Percentiles rank a stretch among this genome's conserved stretches.
Evolutionary conservation across 768 basidiomycete genomes (phyloP).

Genomic region (Leccinellum luteum): DNA sequence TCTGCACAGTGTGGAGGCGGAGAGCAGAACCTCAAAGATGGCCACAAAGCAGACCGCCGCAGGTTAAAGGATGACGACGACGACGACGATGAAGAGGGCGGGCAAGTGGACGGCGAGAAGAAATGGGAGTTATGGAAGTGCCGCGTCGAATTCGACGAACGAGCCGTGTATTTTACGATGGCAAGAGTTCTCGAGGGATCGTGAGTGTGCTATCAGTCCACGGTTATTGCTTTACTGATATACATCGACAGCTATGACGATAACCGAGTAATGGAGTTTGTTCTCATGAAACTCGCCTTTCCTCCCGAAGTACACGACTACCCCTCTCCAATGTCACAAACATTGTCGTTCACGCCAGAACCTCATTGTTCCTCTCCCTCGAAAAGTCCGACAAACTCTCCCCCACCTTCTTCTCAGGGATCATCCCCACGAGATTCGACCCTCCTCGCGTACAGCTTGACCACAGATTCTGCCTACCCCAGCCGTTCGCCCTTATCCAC

Average conservation of each 20-base stretch:
- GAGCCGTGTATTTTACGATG: slow-evolving; percentile 74
- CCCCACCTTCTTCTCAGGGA: slow-evolving; percentile 25
- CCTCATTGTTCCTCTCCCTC: slow-evolving; percentile 14
- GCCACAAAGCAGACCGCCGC: slow-evolving; percentile 2
- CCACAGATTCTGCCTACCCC: slow-evolving; percentile 7
- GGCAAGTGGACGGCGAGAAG: slow-evolving; percentile 24
- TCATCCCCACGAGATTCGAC: slow-evolving; percentile 29
- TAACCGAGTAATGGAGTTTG: slow-evolving; percentile 65
- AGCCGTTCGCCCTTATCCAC: slow-evolving; percentile 24
- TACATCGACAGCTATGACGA: slow-evolving; percentile 48
- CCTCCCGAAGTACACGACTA: slow-evolving; percentile 44
- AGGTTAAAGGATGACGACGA: slow-evolving; percentile 10
- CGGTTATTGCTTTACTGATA: slow-evolving; percentile 1
- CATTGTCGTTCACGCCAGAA: slow-evolving; percentile 13
- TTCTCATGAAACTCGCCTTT: slow-evolving; percentile 66
- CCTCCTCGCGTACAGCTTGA: slow-evolving; percentile 3
- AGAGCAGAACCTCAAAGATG: slow-evolving; percentile 11
- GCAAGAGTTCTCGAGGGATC: slow-evolving; percentile 55
- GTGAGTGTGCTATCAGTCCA: slow-evolving; percentile 33
- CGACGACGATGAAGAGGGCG: slow-evolving; percentile 9
- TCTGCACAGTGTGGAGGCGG: slow-evolving; percentile 1
- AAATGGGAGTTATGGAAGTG: slow-evolving; percentile 79
- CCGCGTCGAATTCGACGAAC: slow-evolving; percentile 68
- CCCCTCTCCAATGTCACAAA: slow-evolving; percentile 18
- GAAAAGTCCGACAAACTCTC: slow-evolving; percentile 29